Evolutionary conservation across 73 alveolate species (phyloP).

Genomic region (Paraurostyla sp.): DNA sequence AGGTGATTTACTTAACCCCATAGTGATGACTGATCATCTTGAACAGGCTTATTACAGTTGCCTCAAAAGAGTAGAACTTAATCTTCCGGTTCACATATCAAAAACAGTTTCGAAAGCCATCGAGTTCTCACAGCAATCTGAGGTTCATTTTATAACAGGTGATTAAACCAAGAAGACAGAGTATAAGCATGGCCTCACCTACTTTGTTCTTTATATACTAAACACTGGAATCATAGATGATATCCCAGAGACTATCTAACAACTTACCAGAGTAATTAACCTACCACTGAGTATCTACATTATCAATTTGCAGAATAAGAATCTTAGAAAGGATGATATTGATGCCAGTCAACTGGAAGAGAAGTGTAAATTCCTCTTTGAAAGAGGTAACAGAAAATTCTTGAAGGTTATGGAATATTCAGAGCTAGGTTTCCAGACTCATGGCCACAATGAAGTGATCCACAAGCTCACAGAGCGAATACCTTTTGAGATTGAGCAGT

Average conservation of each 20-base stretch:
- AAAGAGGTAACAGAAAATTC: constrained; percentile 40
- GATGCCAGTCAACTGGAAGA: constrained; percentile 33
- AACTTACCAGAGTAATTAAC: constrained; percentile 35
- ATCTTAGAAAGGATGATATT: constrained; percentile 41
- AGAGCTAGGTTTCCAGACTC: constrained; percentile 43
- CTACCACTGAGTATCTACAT: constrained; percentile 62
- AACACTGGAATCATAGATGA: constrained; percentile 76
- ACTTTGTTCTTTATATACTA: constrained; percentile 64
- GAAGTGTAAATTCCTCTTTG: constrained; percentile 54
- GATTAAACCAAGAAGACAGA: not conserved
- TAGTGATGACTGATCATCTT: constrained; percentile 59
- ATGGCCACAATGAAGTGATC: constrained; percentile 11
- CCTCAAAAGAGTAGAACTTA: constrained; percentile 49
- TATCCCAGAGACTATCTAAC: constrained; percentile 59
- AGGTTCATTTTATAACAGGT: not conserved
- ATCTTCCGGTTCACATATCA: constrained; percentile 47
- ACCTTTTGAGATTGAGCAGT: constrained; percentile 60
- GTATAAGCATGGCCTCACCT: constrained; percentile 38
- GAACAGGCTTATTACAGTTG: constrained; percentile 40
- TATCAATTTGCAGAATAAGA: constrained; percentile 12
- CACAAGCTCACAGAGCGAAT: constrained; percentile 30
- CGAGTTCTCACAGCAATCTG: constrained; percentile 25
- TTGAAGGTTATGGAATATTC: constrained; percentile 18
- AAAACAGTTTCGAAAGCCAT: not conserved
- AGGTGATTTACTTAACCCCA: constrained; percentile 56